phyloP scores from a whole-genome alignment of 805 yeast species.

The Kazachstania martiniae region DNA sequence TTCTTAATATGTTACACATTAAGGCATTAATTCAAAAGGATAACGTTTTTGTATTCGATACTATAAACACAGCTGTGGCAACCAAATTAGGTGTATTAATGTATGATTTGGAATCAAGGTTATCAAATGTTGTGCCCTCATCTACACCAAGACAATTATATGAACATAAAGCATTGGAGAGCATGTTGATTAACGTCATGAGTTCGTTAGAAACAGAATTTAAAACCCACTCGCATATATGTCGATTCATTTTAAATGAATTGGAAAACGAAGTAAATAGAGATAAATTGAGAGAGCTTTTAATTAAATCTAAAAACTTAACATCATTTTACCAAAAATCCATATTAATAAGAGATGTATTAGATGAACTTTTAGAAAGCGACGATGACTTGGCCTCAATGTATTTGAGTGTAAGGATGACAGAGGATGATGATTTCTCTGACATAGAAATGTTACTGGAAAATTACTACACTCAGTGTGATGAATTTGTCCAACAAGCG shows the following conservation, averaged over 20 bases:
- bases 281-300: constrained; percentile 57
- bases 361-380: constrained; percentile 75
- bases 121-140: constrained; percentile 28
- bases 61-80: constrained; percentile 43
- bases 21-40: constrained; percentile 81
- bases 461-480: constrained; percentile 83
- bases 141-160: constrained; percentile 38
- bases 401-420: constrained; percentile 41
- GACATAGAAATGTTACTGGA: constrained; percentile 84
- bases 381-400: constrained; percentile 77
- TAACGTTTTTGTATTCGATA: constrained; percentile 73
- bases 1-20: constrained; percentile 76
- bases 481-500: constrained; percentile 86
- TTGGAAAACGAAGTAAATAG: constrained; percentile 75
- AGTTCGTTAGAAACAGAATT: constrained; percentile 69
- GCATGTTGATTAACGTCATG: constrained; percentile 72
- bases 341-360: constrained; percentile 61
- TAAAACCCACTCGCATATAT: constrained; percentile 41
- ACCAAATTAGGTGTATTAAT: constrained; percentile 63
- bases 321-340: constrained; percentile 68
- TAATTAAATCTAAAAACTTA: constrained; percentile 62
- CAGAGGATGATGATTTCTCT: constrained; percentile 35
- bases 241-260: constrained; percentile 56
- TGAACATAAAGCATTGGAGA: constrained; percentile 77
- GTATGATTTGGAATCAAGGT: constrained; percentile 72